These are phyloP conservation scores for Dichotomopilus funicola DNA, from an alignment of 2,329 filamentous ascomycete genomes.

Conservation along the genomic window DNA sequence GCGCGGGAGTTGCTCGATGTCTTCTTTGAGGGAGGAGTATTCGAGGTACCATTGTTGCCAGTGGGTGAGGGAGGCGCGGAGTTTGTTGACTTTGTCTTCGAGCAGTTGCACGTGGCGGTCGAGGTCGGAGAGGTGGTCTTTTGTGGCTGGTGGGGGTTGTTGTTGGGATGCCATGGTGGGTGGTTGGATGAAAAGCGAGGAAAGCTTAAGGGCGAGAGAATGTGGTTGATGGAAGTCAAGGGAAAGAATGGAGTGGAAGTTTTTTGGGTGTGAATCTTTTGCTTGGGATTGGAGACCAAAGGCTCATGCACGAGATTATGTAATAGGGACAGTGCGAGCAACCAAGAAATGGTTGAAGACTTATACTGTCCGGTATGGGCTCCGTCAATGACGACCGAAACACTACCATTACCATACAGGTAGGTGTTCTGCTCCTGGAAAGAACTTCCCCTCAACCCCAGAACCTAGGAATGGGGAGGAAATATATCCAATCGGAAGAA, in stretches of 20 bases:
- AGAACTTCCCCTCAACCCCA: neutral
- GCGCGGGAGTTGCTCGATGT: constrained; percentile 54
- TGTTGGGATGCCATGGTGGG: neutral
- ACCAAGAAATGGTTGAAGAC: too few species aligned
- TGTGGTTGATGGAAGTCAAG: neutral
- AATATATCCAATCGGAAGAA: neutral
- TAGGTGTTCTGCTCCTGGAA: neutral
- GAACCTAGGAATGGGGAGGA: neutral
- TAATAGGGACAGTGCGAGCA: constrained; percentile 2
- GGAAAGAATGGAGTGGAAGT: neutral
- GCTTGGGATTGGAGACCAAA: neutral
- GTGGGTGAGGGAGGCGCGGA: constrained; percentile 70
- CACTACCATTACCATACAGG: neutral
- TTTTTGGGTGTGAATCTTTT: neutral
- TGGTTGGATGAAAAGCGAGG: constrained; percentile 28
- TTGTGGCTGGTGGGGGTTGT: constrained; percentile 8
- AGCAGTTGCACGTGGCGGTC: constrained; percentile 70
- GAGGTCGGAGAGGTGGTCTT: constrained; percentile 56
- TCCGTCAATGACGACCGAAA: neutral
- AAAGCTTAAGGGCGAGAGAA: neutral
- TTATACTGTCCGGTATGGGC: too few species aligned
- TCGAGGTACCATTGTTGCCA: constrained; percentile 91
- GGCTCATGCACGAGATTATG: neutral
- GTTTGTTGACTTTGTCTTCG: constrained; percentile 66
- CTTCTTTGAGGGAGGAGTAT: constrained; percentile 83